Evolutionary conservation across 345 rosid species (phyloP).

Genomic region (Dipteronia dyeriana): DNA sequence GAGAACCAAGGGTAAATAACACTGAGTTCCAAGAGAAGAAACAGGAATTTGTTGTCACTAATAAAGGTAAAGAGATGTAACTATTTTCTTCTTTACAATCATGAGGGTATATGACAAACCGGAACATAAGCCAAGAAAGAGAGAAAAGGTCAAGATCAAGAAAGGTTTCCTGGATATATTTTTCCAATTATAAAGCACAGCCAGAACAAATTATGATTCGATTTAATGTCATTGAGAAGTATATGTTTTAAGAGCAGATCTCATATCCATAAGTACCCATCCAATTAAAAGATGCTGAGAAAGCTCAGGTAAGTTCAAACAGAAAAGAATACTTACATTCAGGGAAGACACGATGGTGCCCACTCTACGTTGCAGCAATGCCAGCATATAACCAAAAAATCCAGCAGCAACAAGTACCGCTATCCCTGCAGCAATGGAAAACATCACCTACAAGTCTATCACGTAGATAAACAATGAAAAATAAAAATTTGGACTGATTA

Average conservation of each 20-base stretch:
- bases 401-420: constrained; percentile 97
- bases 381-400: constrained; percentile 93
- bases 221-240: constrained; percentile 2
- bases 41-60: neutral
- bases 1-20: neutral
- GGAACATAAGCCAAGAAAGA: neutral
- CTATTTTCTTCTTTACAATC: neutral
- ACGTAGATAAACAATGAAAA: neutral
- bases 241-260: neutral
- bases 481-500: neutral
- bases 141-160: neutral
- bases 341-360: constrained; percentile 69
- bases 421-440: constrained; percentile 60
- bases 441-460: constrained; percentile 14
- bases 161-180: neutral
- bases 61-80: neutral
- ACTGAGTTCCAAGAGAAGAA: neutral
- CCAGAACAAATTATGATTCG: neutral
- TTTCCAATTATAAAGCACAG: neutral
- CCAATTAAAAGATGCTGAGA: constrained; percentile 1
- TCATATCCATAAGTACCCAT: neutral
- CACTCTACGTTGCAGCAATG: constrained; percentile 81
- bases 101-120: neutral
- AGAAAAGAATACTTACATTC: constrained; percentile 44
- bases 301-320: neutral